Evolutionary conservation across 2,329 filamentous ascomycete species (phyloP), one percentile per base, ranked within the genome.

Genomic region (Akanthomyces dipterigenus): DNA sequence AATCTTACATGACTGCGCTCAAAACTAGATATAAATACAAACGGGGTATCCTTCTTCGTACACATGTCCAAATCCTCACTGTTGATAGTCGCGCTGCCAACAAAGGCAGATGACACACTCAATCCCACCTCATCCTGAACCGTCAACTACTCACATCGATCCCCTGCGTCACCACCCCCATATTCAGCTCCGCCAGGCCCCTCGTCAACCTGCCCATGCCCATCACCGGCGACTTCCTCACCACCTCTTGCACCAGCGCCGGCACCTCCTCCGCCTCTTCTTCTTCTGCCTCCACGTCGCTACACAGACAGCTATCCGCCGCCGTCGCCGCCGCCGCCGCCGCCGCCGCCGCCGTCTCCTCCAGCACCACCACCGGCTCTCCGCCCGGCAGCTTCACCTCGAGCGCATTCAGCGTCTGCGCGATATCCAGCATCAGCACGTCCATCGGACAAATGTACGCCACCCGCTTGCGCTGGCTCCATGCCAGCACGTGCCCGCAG

Each of bases 371-470:
- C 0, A 81, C 67, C 0, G 76, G 69, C 46, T 79, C 75, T 0
- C 82, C 84, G 0, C 86, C 88, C 0, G 91, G 91, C 0, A 96
- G 80, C 5, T 82, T 80, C n/a, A 96, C 84, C 28, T 85, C 82
- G 1, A 76, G 75, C 0, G 91, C 91, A 24, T 87, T 84, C 0
- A 97, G 78, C 0, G 88, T 92, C 64, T 89, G 84, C 31, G 87
- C 88, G 61, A 98, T 96, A 69, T 98, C 93, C 31, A 88, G 84
- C 12, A 98, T 80, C 14, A 96, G 77, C 2, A 97, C 82, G 62
- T 97, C 90, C 93, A 98, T 98, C 0, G 93, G 93, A 64, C 91
- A 95, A 64, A 98, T 95, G 72, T 96, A 98, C 0, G 92, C 92
- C 5, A 91, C 87, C 46, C 85, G 85, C 70, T 90, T 93, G 64